Percentiles rank a stretch among this genome's conserved stretches.
These are phyloP conservation scores for Babesia gibsoni DNA, from an alignment of 169 alveolate genomes.

Conservation along the genomic window DNA sequence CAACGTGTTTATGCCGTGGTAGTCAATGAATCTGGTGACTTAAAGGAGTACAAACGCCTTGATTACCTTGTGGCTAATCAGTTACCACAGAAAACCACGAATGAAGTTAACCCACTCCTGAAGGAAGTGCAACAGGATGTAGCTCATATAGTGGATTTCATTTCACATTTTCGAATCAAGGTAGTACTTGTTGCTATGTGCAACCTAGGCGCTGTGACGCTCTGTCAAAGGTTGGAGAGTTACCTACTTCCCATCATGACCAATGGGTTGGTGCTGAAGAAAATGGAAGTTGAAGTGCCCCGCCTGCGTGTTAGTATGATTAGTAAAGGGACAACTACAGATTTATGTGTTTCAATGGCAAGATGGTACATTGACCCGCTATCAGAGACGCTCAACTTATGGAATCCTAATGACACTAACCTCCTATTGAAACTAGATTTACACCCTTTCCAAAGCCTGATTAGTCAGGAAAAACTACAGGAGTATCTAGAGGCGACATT, in stretches of 20 bases:
- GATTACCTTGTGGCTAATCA: slow-evolving; percentile 22
- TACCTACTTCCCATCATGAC: slow-evolving; percentile 1
- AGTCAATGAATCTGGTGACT: slow-evolving; percentile 36
- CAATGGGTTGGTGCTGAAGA: neutral
- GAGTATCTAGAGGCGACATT: slow-evolving; percentile 21
- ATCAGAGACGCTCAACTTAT: slow-evolving; percentile 65
- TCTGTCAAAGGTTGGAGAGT: neutral
- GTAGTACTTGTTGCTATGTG: slow-evolving; percentile 17
- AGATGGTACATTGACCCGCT: slow-evolving; percentile 68
- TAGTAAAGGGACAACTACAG: neutral
- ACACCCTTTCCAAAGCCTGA: slow-evolving; percentile 72
- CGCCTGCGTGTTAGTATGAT: slow-evolving; percentile 17
- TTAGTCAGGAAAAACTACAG: slow-evolving; percentile 60
- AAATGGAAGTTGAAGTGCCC: slow-evolving; percentile 26
- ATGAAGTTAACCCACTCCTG: neutral
- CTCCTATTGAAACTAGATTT: slow-evolving; percentile 65
- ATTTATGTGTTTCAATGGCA: slow-evolving; percentile 40
- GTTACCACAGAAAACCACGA: neutral
- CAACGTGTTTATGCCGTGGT: slow-evolving; percentile 25
- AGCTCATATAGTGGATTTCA: neutral
- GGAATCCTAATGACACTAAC: slow-evolving; percentile 65
- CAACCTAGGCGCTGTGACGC: slow-evolving; percentile 2
- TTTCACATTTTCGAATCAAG: neutral
- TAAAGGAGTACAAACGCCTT: slow-evolving; percentile 22
- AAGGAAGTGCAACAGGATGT: slow-evolving; percentile 17